These are phyloP conservation scores for Ramalina intermedia DNA, from an alignment of 495 filamentous ascomycete species.

Conservation along the genomic window DNA sequence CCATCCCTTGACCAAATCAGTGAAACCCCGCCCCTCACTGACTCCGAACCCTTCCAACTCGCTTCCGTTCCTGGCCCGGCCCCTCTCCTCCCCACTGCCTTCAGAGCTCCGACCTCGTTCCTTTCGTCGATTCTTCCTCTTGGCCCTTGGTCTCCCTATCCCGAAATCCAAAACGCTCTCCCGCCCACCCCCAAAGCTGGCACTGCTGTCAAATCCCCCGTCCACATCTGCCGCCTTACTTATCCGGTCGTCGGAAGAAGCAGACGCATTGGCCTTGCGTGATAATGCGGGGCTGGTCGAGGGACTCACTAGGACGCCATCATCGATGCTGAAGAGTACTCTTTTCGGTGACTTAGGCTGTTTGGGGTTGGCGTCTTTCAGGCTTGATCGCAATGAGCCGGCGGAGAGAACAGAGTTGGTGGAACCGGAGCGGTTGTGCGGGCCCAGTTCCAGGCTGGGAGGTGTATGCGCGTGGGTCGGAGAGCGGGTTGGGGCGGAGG, in stretches of 20 bases:
- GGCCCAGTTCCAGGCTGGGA: background rate
- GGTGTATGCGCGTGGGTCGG: constrained; percentile 1
- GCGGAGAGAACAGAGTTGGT: constrained; percentile 9
- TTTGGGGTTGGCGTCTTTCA: constrained; percentile 11
- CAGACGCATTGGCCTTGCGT: background rate
- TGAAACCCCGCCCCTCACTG: constrained; percentile 2
- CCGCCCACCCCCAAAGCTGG: background rate
- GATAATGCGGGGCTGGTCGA: constrained; percentile 3
- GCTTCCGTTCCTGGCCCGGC: background rate
- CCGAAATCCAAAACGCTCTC: background rate
- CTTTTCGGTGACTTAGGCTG: constrained; percentile 15
- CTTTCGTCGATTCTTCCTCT: background rate
- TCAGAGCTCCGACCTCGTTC: background rate
- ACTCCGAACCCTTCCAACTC: background rate
- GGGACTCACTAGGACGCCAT: constrained; percentile 12
- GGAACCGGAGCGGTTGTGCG: constrained; percentile 8
- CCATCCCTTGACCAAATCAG: background rate
- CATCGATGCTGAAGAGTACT: constrained; percentile 15
- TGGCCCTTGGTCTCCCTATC: background rate
- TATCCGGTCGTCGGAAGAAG: too few species aligned
- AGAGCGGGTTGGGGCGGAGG: constrained; percentile 7
- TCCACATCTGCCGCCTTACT: too few species aligned
- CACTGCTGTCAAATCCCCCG: background rate
- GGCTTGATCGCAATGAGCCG: constrained; percentile 12
- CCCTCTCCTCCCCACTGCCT: background rate